phyloP scores from a whole-genome alignment of 1,139 yeast genomes.

The Pichia sp. region DNA sequence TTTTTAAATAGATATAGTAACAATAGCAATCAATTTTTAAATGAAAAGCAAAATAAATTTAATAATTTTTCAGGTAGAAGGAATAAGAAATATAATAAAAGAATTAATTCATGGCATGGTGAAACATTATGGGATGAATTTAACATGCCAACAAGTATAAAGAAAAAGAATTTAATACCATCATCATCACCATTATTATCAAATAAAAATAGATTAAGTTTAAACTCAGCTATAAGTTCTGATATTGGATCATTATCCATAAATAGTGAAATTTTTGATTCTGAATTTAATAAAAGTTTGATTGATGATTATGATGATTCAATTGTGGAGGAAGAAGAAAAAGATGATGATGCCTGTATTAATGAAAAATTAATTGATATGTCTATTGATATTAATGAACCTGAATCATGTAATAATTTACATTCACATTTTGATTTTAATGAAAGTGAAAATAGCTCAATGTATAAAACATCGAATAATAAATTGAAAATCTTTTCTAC shows the following conservation, averaged over 20 bases:
- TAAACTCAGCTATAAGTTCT: not conserved
- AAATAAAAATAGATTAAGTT: not conserved
- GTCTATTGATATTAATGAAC: not conserved
- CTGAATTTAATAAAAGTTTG: not conserved
- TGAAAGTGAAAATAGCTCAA: too few species aligned
- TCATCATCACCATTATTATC: not conserved
- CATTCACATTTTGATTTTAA: too few species aligned
- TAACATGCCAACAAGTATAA: not conserved
- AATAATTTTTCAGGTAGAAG: not conserved
- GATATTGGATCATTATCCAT: not conserved
- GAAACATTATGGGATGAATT: conserved; percentile 1
- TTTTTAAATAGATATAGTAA: not conserved
- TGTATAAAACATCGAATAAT: not conserved
- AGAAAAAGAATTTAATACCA: not conserved
- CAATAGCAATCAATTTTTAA: not conserved
- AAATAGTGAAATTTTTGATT: conserved; percentile 1
- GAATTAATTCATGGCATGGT: conserved; percentile 9
- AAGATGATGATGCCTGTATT: not conserved
- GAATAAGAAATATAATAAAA: not conserved
- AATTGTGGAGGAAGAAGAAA: not conserved
- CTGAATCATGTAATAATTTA: too few species aligned
- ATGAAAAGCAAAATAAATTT: not conserved
- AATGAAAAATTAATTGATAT: conserved; percentile 2
- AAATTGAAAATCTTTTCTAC: not conserved
- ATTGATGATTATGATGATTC: conserved; percentile 1